Percentiles rank a stretch among this genome's conserved stretches.
Conservation (phyloP, 2,329 filamentous ascomycete genomes). For the Claviceps citrina region DNA sequence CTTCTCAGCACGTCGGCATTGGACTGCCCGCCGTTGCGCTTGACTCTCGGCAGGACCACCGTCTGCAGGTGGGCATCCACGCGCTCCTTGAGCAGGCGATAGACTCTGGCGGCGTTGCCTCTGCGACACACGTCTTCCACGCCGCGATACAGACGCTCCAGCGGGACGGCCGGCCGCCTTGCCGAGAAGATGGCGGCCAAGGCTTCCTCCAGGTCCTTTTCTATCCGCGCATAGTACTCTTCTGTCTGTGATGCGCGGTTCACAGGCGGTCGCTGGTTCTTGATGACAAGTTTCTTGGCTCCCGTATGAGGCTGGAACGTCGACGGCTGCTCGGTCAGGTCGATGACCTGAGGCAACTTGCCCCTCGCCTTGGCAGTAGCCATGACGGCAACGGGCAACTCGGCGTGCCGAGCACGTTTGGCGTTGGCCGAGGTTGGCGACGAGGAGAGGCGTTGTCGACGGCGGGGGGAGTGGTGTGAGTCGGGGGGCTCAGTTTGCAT, state of each 20-base stretch:
- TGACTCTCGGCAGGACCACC: conserved; percentile 40
- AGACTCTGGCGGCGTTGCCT: conserved; percentile 53
- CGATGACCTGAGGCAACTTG: conserved; percentile 24
- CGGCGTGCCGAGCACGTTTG: conserved; percentile 20
- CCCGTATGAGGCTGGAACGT: conserved; percentile 59
- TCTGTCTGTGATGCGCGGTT: conserved; percentile 45
- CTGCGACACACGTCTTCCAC: conserved; percentile 85
- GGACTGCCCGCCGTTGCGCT: conserved; percentile 31
- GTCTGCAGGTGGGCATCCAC: conserved; percentile 54
- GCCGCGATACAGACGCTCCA: conserved; percentile 78
- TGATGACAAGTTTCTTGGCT: conserved; percentile 78
- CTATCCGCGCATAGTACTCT: conserved; percentile 63
- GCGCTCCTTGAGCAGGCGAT: conserved; percentile 46
- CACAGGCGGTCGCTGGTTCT: conserved; percentile 62
- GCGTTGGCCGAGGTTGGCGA: conserved; percentile 11
- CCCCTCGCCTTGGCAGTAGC: conserved; percentile 23
- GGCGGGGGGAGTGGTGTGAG: conserved; percentile 20
- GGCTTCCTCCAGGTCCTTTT: conserved; percentile 58
- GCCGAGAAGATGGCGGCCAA: conserved; percentile 58
- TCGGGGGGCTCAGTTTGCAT: conserved; percentile 21
- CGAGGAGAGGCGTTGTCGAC: conserved; percentile 23
- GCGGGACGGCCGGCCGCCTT: conserved; percentile 48
- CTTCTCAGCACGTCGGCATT: conserved; percentile 48
- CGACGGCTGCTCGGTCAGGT: conserved; percentile 19
- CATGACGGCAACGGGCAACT: conserved; percentile 14